Conservation (phyloP, 768 basidiomycete genomes). For the Lanmaoa pseudosensibilis region DNA sequence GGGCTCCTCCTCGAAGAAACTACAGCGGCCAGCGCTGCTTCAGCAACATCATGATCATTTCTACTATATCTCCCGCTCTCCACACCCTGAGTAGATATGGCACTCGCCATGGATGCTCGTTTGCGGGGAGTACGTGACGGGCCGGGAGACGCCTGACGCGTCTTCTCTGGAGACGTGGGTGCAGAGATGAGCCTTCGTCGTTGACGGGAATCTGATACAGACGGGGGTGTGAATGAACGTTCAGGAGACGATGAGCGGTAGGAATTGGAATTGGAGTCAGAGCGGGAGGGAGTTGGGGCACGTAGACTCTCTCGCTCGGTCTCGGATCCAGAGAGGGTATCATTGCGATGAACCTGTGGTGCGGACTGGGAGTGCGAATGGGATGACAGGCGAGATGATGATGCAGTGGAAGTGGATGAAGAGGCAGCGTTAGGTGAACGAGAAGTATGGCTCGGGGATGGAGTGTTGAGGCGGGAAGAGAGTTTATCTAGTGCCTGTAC, state of each 20-base stretch:
- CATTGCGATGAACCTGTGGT: conserved; percentile 29
- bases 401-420: conserved; percentile 37
- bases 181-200: conserved; percentile 49
- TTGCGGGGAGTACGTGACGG: conserved; percentile 45
- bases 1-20: conserved; percentile 57
- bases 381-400: conserved; percentile 38
- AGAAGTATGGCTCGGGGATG: conserved; percentile 48
- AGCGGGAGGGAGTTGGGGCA: conserved; percentile 33
- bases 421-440: conserved; percentile 37
- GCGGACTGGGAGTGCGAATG: conserved; percentile 31
- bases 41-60: conserved; percentile 42
- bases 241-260: conserved; percentile 42
- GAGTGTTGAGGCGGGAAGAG: conserved; percentile 56
- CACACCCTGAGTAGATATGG: conserved; percentile 29
- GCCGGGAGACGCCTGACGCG: conserved; percentile 39
- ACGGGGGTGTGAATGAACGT: conserved; percentile 38
- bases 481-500: conserved; percentile 68
- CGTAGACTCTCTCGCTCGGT: conserved; percentile 68
- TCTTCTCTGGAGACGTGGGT: conserved; percentile 46
- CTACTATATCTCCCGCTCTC: conserved; percentile 25
- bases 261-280: conserved; percentile 31
- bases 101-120: conserved; percentile 39
- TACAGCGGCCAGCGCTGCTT: conserved; percentile 61
- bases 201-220: conserved; percentile 20
- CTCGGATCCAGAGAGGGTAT: conserved; percentile 70